Evolutionary conservation across 139 green algal genomes (phyloP), one percentile per base, ranked within the genome.

Genomic region (Astrephomene gubernaculifera): DNA sequence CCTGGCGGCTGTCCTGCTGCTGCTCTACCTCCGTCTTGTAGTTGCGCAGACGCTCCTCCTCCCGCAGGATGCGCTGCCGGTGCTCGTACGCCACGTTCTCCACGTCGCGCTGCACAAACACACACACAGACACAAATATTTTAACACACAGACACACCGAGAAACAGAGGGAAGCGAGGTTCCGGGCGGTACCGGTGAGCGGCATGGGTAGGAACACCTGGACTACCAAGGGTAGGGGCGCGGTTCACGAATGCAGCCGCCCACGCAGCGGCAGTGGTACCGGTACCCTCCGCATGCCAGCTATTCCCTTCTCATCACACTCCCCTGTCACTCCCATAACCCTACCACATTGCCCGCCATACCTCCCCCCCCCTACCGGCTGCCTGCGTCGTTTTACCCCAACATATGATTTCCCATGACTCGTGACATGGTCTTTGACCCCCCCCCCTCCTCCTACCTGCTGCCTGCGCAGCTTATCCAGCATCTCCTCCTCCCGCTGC

Each of bases 401-500:
- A n/a, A n/a, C n/a, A n/a, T n/a, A n/a, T n/a, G n/a, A n/a, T n/a
- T n/a, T n/a, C n/a, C n/a, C n/a, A n/a, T n/a, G n/a, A n/a, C n/a
- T n/a, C n/a, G n/a, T n/a, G n/a, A n/a, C n/a, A n/a, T n/a, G n/a
- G n/a, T n/a, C n/a, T n/a, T n/a, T n/a, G n/a, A n/a, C 27, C 54
- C 14, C 53, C 35, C 3, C 39, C 52, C 24, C 39, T 24, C 35
- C 0, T 2, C 71, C 0, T 52, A 90, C 86, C 86, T 90, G 82
- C 79, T 90, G 86, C 79, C 85, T 60, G 7, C 85, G 68, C 36
- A 92, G 87, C 80, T 90, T 90, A 63, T 92, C 90, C 36, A 72
- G 87, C 67, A 89, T 86, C 29, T 91, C 83, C 86, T 94, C 90
- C 87, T 94, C 92, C 3, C 90, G 61, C 25, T 33, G 61, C 63